phyloP scores from a whole-genome alignment of 2,329 filamentous ascomycete genomes.

The Fusarium acutatum region DNA sequence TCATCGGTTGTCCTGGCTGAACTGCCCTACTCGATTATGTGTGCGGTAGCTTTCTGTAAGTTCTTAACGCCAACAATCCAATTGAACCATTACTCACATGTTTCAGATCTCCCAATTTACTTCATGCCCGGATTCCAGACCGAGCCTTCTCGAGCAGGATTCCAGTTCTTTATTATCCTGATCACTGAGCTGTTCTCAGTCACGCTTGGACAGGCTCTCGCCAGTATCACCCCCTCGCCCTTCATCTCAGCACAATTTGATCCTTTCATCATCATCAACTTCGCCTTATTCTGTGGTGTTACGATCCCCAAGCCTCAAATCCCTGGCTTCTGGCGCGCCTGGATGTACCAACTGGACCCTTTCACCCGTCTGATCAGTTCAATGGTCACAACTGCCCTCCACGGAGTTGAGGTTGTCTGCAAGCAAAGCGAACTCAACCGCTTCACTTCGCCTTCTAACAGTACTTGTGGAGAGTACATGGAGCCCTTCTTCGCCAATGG shows the following conservation, averaged over 20 bases:
- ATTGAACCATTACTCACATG: neutral
- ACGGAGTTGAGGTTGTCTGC: constrained; percentile 61
- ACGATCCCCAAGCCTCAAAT: constrained; percentile 81
- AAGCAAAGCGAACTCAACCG: constrained; percentile 63
- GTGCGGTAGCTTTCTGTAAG: constrained; percentile 75
- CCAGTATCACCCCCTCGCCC: constrained; percentile 78
- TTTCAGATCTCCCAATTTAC: constrained; percentile 74
- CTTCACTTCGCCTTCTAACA: constrained; percentile 68
- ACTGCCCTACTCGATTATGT: constrained; percentile 83
- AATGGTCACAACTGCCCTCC: constrained; percentile 71
- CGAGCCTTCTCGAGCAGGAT: constrained; percentile 74
- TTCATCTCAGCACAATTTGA: constrained; percentile 84
- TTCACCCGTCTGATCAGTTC: constrained; percentile 72
- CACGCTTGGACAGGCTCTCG: constrained; percentile 79
- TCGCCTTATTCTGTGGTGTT: constrained; percentile 88
- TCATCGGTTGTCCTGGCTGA: constrained; percentile 82
- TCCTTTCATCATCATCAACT: constrained; percentile 83
- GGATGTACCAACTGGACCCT: constrained; percentile 72
- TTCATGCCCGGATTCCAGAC: constrained; percentile 80
- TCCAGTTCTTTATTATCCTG: constrained; percentile 86
- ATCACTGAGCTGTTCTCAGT: constrained; percentile 87
- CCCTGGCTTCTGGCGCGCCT: constrained; percentile 77
- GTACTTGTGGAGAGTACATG: constrained; percentile 40
- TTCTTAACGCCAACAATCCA: neutral
- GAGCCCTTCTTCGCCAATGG: constrained; percentile 52